Evolutionary conservation across 1,139 yeast species (phyloP).

Genomic region (Candida albicans): DNA sequence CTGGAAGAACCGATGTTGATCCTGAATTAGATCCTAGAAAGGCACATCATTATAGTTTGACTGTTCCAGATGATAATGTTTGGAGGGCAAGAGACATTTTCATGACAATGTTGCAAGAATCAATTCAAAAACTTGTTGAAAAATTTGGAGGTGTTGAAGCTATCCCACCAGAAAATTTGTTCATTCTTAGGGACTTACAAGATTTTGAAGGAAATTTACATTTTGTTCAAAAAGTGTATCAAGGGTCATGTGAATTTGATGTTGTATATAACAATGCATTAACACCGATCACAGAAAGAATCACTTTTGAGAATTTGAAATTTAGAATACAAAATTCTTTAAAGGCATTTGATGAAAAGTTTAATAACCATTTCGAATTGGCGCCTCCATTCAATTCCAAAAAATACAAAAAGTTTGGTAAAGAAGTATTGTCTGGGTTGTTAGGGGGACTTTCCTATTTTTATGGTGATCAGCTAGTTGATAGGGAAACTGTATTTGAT

Average conservation of each 20-base stretch:
- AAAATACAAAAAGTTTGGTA: conserved; percentile 60
- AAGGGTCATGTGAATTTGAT: conserved; percentile 78
- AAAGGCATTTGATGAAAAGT: conserved; percentile 52
- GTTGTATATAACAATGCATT: conserved; percentile 54
- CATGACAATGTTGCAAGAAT: conserved; percentile 66
- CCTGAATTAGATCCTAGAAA: conserved; percentile 51
- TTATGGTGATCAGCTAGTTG: conserved; percentile 85
- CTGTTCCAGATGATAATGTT: conserved; percentile 67
- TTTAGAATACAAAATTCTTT: conserved; percentile 37
- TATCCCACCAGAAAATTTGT: conserved; percentile 51
- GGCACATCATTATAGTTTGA: conserved; percentile 66
- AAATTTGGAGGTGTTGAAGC: conserved; percentile 27
- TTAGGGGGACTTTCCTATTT: conserved; percentile 90
- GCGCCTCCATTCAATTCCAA: conserved; percentile 51
- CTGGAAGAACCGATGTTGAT: conserved; percentile 25
- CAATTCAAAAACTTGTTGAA: conserved; percentile 51
- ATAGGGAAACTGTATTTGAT: conserved; percentile 65
- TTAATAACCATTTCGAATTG: conserved; percentile 53
- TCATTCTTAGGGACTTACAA: conserved; percentile 59
- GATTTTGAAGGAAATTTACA: conserved; percentile 76
- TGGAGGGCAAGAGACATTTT: conserved; percentile 86
- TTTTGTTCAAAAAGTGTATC: conserved; percentile 70
- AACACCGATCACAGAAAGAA: conserved; percentile 40
- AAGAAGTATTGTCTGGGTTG: conserved; percentile 76
- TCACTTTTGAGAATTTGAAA: conserved; percentile 44